These are phyloP conservation scores for Eremomyces bilateralis DNA, from an alignment of 495 filamentous ascomycete genomes.

Conservation along the genomic window DNA sequence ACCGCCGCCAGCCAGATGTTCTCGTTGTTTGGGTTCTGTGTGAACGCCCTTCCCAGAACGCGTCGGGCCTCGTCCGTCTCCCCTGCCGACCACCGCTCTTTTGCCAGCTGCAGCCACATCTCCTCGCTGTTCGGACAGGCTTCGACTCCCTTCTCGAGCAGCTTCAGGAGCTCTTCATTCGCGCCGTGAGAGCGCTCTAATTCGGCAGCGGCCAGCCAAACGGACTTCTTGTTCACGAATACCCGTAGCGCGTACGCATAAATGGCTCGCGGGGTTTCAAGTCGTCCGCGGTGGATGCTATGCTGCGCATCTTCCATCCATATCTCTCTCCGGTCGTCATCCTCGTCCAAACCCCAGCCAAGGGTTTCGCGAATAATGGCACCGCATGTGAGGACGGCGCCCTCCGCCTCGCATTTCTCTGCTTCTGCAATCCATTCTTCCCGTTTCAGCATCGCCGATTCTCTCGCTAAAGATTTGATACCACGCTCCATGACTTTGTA, in stretches of 20 bases:
- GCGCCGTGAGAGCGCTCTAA: slow-evolving; percentile 78
- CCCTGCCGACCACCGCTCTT: slow-evolving; percentile 75
- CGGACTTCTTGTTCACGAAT: slow-evolving; percentile 58
- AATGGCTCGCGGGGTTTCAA: slow-evolving; percentile 79
- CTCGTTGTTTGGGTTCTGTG: slow-evolving; percentile 84
- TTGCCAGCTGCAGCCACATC: slow-evolving; percentile 91
- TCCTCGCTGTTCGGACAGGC: slow-evolving; percentile 73
- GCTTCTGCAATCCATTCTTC: slow-evolving; percentile 95
- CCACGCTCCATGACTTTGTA: slow-evolving; percentile 81
- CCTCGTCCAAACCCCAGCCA: slow-evolving; percentile 83
- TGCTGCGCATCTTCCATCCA: slow-evolving; percentile 84
- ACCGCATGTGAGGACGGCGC: slow-evolving; percentile 62
- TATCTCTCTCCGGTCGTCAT: slow-evolving; percentile 85
- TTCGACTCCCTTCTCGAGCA: slow-evolving; percentile 84
- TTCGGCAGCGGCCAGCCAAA: slow-evolving; percentile 79
- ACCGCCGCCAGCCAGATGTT: slow-evolving; percentile 93
- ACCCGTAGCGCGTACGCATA: slow-evolving; percentile 77
- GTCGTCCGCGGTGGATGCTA: slow-evolving; percentile 54
- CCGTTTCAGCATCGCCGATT: slow-evolving; percentile 86
- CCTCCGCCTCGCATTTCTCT: slow-evolving; percentile 85
- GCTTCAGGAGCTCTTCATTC: slow-evolving; percentile 58
- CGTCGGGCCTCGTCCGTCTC: slow-evolving; percentile 65
- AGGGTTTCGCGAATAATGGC: slow-evolving; percentile 84
- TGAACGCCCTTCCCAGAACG: slow-evolving; percentile 71
- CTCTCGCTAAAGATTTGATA: slow-evolving; percentile 68